phyloP scores from a whole-genome alignment of 1,284 basidiomycete genomes.

The Entoloma clypeatum region DNA sequence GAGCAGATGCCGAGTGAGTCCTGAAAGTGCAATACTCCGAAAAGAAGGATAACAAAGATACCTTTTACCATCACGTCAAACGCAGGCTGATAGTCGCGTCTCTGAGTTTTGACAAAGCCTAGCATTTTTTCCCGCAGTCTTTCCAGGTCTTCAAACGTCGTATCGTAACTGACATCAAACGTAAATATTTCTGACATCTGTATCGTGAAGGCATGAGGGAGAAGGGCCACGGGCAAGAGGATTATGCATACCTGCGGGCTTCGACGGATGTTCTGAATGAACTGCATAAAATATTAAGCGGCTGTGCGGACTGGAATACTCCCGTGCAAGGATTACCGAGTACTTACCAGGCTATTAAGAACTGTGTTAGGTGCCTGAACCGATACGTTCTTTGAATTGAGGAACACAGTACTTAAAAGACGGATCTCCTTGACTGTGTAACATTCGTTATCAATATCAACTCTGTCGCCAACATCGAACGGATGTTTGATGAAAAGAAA shows the following conservation, averaged over 20 bases:
- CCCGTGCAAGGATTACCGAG: conserved; percentile 1
- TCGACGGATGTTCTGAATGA: conserved; percentile 69
- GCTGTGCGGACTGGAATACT: conserved; percentile 11
- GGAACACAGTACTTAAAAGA: conserved; percentile 74
- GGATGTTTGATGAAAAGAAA: conserved; percentile 87
- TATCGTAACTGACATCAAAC: conserved; percentile 80
- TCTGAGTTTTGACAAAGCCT: conserved; percentile 66
- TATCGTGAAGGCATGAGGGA: conserved; percentile 4
- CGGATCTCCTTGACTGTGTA: conserved; percentile 89
- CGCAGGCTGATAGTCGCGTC: conserved; percentile 68
- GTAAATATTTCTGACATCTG: conserved; percentile 75
- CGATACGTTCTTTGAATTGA: conserved; percentile 54
- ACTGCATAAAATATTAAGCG: conserved; percentile 40
- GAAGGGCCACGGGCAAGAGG: background rate
- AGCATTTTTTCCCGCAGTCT: conserved; percentile 79
- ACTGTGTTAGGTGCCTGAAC: conserved; percentile 70
- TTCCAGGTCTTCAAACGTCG: conserved; percentile 83
- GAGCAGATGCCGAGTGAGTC: conserved; percentile 18
- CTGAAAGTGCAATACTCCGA: background rate
- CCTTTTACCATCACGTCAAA: conserved; percentile 72
- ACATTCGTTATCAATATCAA: conserved; percentile 48
- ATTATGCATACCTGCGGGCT: conserved; percentile 51
- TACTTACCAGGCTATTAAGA: conserved; percentile 59
- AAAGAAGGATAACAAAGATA: conserved; percentile 20
- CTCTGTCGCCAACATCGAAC: conserved; percentile 85